Conservation (phyloP, 2,329 filamentous ascomycete species). For the Diaporthe batatas region DNA sequence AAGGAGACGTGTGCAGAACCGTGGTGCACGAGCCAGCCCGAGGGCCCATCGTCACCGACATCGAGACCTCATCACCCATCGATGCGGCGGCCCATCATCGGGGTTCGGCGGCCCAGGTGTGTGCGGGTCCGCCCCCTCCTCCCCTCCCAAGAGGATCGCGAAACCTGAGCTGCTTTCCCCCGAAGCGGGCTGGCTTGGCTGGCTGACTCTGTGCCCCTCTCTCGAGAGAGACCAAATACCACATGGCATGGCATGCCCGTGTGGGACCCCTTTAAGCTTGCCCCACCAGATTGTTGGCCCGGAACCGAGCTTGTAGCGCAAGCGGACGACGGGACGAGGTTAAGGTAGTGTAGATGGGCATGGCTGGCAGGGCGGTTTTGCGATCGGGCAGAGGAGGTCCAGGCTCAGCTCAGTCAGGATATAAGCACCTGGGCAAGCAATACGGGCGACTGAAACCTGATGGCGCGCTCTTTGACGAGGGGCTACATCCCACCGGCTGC, state of each 20-base stretch:
- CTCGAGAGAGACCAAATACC: constrained; percentile 7
- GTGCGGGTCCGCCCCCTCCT: not conserved
- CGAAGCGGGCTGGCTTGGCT: no score
- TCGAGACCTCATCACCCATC: not conserved
- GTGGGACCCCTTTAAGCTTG: constrained; percentile 10
- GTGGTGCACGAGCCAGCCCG: constrained; percentile 19
- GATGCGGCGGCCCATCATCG: constrained; percentile 18
- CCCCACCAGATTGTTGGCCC: constrained; percentile 30
- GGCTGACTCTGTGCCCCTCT: not conserved
- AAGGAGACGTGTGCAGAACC: not conserved
- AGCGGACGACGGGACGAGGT: not conserved
- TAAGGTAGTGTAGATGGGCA: no score
- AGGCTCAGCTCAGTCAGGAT: no score
- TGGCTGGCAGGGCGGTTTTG: not conserved
- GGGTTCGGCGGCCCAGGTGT: constrained; percentile 26
- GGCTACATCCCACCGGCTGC: not conserved
- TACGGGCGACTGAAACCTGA: no score
- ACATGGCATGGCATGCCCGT: constrained; percentile 33
- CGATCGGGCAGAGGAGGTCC: not conserved
- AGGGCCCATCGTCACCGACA: constrained; percentile 17
- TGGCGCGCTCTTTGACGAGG: not conserved
- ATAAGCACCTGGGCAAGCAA: no score
- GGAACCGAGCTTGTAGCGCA: constrained; percentile 17
- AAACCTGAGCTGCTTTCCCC: constrained; percentile 5
- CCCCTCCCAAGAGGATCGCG: not conserved